These are phyloP conservation scores for Dacryopinax spathularia DNA, from an alignment of 768 basidiomycete species.

Conservation along the genomic window DNA sequence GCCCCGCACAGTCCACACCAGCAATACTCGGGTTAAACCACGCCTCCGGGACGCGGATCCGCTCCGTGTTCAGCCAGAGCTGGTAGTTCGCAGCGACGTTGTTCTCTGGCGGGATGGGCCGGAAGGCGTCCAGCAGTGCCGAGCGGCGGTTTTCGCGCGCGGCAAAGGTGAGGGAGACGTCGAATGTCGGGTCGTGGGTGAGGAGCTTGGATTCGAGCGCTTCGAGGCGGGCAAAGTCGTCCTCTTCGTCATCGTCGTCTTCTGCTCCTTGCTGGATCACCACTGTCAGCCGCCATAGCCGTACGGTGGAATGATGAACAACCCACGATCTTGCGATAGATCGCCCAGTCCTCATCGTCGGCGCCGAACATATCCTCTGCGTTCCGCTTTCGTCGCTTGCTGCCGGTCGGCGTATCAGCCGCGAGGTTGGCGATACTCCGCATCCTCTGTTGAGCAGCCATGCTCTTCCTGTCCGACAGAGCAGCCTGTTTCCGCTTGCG, in stretches of 20 bases:
- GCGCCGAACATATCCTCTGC: slow-evolving; percentile 86
- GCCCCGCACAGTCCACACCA: slow-evolving; percentile 83
- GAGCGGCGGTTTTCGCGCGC: slow-evolving; percentile 63
- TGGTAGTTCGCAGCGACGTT: slow-evolving; percentile 40
- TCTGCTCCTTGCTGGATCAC: slow-evolving; percentile 24
- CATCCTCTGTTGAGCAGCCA: slow-evolving; percentile 90
- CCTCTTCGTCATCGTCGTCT: slow-evolving; percentile 81
- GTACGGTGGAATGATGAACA: background rate
- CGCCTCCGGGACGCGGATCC: slow-evolving; percentile 81
- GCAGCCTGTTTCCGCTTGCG: slow-evolving; percentile 66
- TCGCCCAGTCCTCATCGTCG: slow-evolving; percentile 92
- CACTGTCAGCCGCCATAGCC: background rate
- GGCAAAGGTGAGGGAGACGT: slow-evolving; percentile 63
- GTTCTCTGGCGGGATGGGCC: slow-evolving; percentile 62
- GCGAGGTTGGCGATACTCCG: slow-evolving; percentile 88
- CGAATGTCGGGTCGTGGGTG: slow-evolving; percentile 73
- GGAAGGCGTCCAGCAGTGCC: slow-evolving; percentile 74
- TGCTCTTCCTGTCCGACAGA: slow-evolving; percentile 80
- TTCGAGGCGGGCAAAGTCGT: slow-evolving; percentile 55
- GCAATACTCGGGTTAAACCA: slow-evolving; percentile 91
- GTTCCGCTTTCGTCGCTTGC: slow-evolving; percentile 59
- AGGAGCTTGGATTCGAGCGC: slow-evolving; percentile 69
- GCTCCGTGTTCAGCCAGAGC: slow-evolving; percentile 79
- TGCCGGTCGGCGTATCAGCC: slow-evolving; percentile 65
- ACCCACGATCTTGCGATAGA: slow-evolving; percentile 89